These are phyloP conservation scores for Phyllosticta citribraziliensis DNA, from an alignment of 2,329 filamentous ascomycete genomes.

Conservation along the genomic window DNA sequence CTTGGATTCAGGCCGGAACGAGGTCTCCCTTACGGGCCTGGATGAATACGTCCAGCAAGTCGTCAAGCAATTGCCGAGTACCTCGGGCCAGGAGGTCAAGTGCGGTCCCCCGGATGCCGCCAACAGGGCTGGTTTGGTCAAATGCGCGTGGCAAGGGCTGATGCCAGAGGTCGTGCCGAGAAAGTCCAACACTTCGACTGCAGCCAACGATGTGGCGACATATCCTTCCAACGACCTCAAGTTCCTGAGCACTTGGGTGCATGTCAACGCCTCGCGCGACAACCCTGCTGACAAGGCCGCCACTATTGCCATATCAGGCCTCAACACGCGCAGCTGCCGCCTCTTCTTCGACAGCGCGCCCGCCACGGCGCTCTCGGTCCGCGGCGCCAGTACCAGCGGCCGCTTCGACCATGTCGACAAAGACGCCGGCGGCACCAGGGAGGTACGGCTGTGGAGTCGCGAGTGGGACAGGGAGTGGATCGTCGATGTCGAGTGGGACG, in stretches of 20 bases:
- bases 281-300: conserved; percentile 38
- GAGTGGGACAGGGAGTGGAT: conserved; percentile 69
- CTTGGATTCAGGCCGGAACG: conserved; percentile 59
- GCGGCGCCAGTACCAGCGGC: conserved; percentile 50
- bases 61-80: conserved; percentile 60
- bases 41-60: conserved; percentile 40
- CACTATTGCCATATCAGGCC: conserved; percentile 56
- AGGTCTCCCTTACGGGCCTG: conserved; percentile 43
- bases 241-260: conserved; percentile 45
- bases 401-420: conserved; percentile 51
- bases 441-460: conserved; percentile 73
- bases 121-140: conserved; percentile 43
- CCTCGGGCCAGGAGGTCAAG: conserved; percentile 46
- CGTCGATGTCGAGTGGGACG: conserved; percentile 60
- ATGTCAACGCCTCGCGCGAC: conserved; percentile 47
- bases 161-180: conserved; percentile 51
- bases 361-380: conserved; percentile 54
- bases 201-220: conserved; percentile 18
- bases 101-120: conserved; percentile 32
- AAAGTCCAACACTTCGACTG: not conserved
- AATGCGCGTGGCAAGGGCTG: conserved; percentile 64
- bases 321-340: conserved; percentile 70
- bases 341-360: conserved; percentile 57
- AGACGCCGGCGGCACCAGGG: conserved; percentile 52
- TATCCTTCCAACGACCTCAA: conserved; percentile 35